Evolutionary conservation across 2,329 filamentous ascomycete species (phyloP), one percentile per base, ranked within the genome.

Genomic region (Xylaria sp.): DNA sequence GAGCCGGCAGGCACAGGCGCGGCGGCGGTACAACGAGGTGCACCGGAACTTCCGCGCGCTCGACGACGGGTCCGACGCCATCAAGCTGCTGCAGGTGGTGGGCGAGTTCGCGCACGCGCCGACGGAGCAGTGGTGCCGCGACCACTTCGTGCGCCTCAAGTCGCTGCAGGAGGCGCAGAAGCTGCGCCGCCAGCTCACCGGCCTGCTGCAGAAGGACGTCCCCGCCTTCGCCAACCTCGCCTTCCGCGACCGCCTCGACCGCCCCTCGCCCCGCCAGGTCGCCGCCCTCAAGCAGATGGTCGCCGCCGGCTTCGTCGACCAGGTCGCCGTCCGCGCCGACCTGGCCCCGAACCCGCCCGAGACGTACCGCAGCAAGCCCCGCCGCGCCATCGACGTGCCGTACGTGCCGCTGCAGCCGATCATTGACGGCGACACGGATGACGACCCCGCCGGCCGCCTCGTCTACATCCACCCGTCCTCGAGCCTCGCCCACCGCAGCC

Each of bases 401-500:
- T 99, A 97, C 69, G 72, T 96, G 6, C 92, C 94, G 0, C 85
- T 99, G 4, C 85, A 92, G 62, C 87, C 91, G 0, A 78, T 91
- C 56, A 70, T 84, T 40, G 67, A 78, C 18, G 69, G 71, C 1
- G 66, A 69, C 11, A 66, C 68, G 18, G 65, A 67, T n/a, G 67
- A 68, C 54, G 72, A 79, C 45, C 53, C 71, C 64, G 67, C 80
- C 24, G 85, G 90, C 48, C 81, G 82, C 50, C 86, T 87, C 26
- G 91, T 97, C 1, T 97, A 90, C 69, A 84, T 97, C 41, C 94
- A 97, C 70, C 92, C 94, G 0, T 84, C 88, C 0, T 96, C 92
- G 1, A 80, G 91, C 2, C 82, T 99, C 7, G 85, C 93, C 38
- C 81, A 89, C 71, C 70, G 87, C 58, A 83, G 84, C 59, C 74